Percentiles rank a stretch among this genome's conserved stretches.
Evolutionary conservation across 495 filamentous ascomycete genomes (phyloP).

Genomic region (Talaromyces proteolyticus): DNA sequence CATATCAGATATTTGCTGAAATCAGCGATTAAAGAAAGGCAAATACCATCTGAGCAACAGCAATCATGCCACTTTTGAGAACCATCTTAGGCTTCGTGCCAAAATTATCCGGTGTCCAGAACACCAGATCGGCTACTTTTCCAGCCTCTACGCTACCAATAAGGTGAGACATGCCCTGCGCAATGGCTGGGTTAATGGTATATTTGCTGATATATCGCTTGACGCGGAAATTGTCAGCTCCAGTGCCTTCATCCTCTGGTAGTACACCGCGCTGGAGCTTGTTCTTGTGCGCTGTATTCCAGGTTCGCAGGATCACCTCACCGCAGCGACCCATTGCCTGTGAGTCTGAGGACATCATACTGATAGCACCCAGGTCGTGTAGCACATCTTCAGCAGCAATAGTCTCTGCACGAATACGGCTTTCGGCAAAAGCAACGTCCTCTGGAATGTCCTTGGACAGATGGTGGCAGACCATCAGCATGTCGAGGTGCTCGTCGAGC

Average conservation of each 20-base stretch:
- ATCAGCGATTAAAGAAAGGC: conserved; percentile 6
- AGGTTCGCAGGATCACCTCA: conserved; percentile 90
- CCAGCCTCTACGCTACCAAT: conserved; percentile 86
- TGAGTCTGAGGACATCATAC: conserved; percentile 96
- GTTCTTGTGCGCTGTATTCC: conserved; percentile 99
- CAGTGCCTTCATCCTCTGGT: conserved; percentile 71
- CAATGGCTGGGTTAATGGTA: conserved; percentile 91
- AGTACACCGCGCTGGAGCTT: conserved; percentile 78
- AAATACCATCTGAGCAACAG: conserved; percentile 74
- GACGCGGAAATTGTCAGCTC: conserved; percentile 87
- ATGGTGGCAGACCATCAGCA: conserved; percentile 99
- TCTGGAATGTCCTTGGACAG: conserved; percentile 87
- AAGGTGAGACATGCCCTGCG: conserved; percentile 88
- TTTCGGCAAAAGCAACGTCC: conserved; percentile 94
- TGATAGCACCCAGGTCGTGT: conserved; percentile 92
- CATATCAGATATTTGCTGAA: neutral
- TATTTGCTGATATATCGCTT: conserved; percentile 96
- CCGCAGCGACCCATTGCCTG: conserved; percentile 98
- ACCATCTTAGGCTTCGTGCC: conserved; percentile 81
- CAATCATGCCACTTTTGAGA: conserved; percentile 88
- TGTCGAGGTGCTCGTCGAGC: conserved; percentile 94
- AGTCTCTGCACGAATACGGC: conserved; percentile 89
- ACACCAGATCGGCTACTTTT: conserved; percentile 85
- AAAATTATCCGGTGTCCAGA: conserved; percentile 85
- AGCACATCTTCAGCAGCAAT: conserved; percentile 97